Base-by-base conservation (phyloP, 805 yeast species). In the Ogataea trehaloabstinens region DNA sequence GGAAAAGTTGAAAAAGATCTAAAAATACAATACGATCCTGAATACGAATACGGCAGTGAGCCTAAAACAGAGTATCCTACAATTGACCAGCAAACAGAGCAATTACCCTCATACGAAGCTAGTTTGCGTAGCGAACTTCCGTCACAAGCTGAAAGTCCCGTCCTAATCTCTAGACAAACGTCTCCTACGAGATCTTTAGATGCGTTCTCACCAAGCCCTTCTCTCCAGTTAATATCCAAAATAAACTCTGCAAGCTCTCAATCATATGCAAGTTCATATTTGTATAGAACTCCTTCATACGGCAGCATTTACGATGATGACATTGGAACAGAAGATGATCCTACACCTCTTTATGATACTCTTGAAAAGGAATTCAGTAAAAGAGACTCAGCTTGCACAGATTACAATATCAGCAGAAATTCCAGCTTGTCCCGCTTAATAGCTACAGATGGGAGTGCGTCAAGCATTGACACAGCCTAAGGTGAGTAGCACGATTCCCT, bases 301-400 rank as follows among this genome's bases (percentile, higher is more conserved):
- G 42, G 41, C 12, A 37, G 45, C 15, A 55, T 58, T 5, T 58
- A 43, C 33, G 65, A 60, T 30, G 60, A 52, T 32, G 63, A 56
- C 13, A 44, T 38, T 10, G 63, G 55, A n/a, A 45, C 36, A 8
- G 39, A 32, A 15, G 45, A 48, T 19, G 52, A 52, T 20, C 60
- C 58, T n/a, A 51, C 62, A 16, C 62, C 62, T 24, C 24, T 52
- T 22, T 51, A 59, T 31, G 44, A 45, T 16, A 20, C 13, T 27
- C 16, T 27, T 7, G 8, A 27, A 15, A 27, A n/a, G 15, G 8
- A 27, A 12, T 22, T 22, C n/a, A n/a, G n/a, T n/a, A n/a, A n/a
- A n/a, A n/a, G n/a, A n/a, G n/a, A n/a, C n/a, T n/a, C n/a, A n/a
- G n/a, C n/a, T n/a, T n/a, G n/a, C n/a, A n/a, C n/a, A n/a, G n/a